Evolutionary conservation across 2,329 filamentous ascomycete species (phyloP).

Genomic region (Monosporascus cannonballus): DNA sequence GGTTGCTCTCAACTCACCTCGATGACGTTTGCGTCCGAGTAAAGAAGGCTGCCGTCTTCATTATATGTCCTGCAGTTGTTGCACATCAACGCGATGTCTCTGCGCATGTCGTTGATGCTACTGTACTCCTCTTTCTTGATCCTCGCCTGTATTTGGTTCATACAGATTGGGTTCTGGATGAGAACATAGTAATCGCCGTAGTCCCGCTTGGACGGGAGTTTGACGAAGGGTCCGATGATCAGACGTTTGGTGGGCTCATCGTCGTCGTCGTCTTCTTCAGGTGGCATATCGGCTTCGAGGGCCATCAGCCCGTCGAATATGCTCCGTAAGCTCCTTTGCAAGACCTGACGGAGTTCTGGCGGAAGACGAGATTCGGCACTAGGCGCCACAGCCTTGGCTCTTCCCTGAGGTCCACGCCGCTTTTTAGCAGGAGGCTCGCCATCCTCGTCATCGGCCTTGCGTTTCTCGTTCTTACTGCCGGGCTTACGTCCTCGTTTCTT

Average conservation of each 20-base stretch:
- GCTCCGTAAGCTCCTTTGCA: constrained; percentile 72
- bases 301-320: constrained; percentile 78
- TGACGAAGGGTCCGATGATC: constrained; percentile 91
- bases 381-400: constrained; percentile 52
- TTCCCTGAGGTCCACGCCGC: constrained; percentile 64
- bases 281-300: constrained; percentile 71
- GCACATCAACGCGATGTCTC: constrained; percentile 79
- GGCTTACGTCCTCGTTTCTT: constrained; percentile 86
- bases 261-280: constrained; percentile 49
- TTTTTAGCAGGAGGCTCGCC: constrained; percentile 75
- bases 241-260: constrained; percentile 60
- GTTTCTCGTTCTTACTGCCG: constrained; percentile 69
- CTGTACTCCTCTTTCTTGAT: constrained; percentile 96
- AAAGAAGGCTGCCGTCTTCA: constrained; percentile 88
- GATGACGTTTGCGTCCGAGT: constrained; percentile 86
- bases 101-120: constrained; percentile 70
- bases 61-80: constrained; percentile 94
- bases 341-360: constrained; percentile 62
- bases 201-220: constrained; percentile 79
- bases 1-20: constrained; percentile 56
- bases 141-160: constrained; percentile 90
- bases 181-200: constrained; percentile 95
- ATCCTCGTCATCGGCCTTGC: constrained; percentile 76
- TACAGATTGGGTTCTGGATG: constrained; percentile 88
- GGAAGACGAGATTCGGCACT: constrained; percentile 44